phyloP scores from a whole-genome alignment of 2,329 filamentous ascomycete genomes.

The Ilyonectria sp. region DNA sequence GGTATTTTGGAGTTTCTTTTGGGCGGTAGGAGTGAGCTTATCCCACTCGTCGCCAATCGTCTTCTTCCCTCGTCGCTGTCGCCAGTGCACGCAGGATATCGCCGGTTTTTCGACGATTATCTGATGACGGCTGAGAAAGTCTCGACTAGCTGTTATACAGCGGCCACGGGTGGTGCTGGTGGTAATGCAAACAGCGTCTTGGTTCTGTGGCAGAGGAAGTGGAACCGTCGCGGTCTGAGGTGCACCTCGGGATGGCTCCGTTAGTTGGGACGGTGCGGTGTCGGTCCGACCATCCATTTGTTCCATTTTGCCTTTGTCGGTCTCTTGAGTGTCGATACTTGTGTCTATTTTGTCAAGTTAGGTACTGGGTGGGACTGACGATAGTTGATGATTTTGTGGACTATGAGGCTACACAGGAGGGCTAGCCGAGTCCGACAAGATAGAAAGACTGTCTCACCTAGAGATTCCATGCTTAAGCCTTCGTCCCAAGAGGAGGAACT shows the following conservation, averaged over 20 bases:
- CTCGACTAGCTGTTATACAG: conserved; percentile 41
- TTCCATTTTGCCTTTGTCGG: neutral
- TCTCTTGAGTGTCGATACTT: neutral
- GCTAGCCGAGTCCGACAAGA: neutral
- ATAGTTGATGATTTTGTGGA: neutral
- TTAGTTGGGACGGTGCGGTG: neutral
- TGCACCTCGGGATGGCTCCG: neutral
- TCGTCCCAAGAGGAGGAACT: neutral
- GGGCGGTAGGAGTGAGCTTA: conserved; percentile 5
- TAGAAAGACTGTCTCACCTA: neutral
- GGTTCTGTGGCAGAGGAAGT: conserved; percentile 17
- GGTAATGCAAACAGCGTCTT: conserved; percentile 29
- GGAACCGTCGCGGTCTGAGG: neutral
- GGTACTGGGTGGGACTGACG: neutral
- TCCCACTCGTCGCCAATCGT: conserved; percentile 36
- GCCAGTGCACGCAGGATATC: conserved; percentile 35
- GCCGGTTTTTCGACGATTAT: conserved; percentile 42
- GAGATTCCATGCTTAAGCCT: neutral
- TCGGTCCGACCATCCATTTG: neutral
- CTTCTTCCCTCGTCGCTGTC: conserved; percentile 13
- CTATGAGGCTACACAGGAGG: neutral
- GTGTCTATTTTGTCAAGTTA: neutral
- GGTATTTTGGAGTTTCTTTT: neutral
- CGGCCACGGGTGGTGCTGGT: conserved; percentile 20
- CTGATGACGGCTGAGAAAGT: conserved; percentile 17